A percentile compares a stretch with the other conserved stretches of the same genome.
phyloP scores from a whole-genome alignment of 2,329 filamentous ascomycete genomes.

The Ceratocystis destructans region DNA sequence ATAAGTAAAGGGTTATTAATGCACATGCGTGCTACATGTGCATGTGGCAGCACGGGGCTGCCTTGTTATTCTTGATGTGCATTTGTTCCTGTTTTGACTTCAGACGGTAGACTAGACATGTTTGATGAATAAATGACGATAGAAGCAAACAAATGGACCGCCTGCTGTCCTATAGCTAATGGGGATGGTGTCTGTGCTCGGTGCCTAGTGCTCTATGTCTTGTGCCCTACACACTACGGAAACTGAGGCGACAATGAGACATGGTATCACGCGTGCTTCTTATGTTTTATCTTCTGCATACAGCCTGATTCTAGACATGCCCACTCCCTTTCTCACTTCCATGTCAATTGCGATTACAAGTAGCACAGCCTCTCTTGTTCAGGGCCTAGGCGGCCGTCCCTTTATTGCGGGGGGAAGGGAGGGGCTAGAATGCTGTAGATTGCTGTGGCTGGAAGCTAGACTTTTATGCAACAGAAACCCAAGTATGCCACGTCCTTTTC shows the following conservation, averaged over 20 bases:
- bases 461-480: background rate
- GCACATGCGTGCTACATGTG: background rate
- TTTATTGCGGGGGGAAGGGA: background rate
- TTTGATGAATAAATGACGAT: background rate
- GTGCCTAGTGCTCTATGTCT: no score
- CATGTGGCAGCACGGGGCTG: background rate
- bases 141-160: background rate
- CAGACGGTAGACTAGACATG: background rate
- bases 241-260: no score
- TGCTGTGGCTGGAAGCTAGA: background rate
- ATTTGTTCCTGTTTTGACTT: background rate
- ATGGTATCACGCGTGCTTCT: no score
- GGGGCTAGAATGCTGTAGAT: background rate
- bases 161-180: background rate
- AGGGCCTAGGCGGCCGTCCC: background rate
- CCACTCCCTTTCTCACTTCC: background rate
- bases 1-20: constrained; percentile 31
- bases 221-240: no score
- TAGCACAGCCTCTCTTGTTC: background rate
- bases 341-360: background rate
- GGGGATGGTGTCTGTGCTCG: no score
- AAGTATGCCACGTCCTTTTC: background rate
- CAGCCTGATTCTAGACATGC: no score
- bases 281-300: no score
- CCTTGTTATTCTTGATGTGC: background rate